Percentiles rank a stretch among this genome's conserved stretches.
Conservation (phyloP, 495 filamentous ascomycete genomes). For the Xylaria telfairii region DNA sequence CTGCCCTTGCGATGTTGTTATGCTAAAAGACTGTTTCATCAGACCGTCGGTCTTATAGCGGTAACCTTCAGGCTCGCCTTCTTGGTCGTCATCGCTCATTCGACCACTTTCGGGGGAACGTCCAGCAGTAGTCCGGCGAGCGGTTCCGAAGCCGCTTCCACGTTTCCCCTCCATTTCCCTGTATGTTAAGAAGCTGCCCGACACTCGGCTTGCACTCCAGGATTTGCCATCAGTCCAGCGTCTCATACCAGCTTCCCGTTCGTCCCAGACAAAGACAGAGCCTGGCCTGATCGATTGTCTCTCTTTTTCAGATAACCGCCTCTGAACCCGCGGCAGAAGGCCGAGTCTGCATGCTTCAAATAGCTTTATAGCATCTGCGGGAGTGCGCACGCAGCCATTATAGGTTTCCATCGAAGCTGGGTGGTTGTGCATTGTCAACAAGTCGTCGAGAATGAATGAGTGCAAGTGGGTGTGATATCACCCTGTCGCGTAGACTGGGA, state of each 20-base stretch:
- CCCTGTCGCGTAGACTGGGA: constrained; percentile 24
- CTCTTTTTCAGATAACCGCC: constrained; percentile 95
- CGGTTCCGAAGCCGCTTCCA: constrained; percentile 57
- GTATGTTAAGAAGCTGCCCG: constrained; percentile 96
- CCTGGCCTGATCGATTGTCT: constrained; percentile 92
- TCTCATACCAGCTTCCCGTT: constrained; percentile 96
- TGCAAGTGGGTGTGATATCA: neutral
- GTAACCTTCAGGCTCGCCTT: constrained; percentile 93
- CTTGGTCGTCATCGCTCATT: constrained; percentile 80
- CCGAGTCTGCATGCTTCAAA: constrained; percentile 96
- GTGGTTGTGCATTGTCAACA: neutral
- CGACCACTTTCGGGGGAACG: constrained; percentile 82
- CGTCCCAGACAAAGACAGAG: constrained; percentile 99
- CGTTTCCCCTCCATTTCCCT: constrained; percentile 99
- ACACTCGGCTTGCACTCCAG: constrained; percentile 97
- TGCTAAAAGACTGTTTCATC: constrained; percentile 99
- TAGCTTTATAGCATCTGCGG: constrained; percentile 92
- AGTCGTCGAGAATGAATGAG: neutral
- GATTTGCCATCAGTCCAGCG: constrained; percentile 99
- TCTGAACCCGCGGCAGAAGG: constrained; percentile 87
- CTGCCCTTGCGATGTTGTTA: constrained; percentile 86
- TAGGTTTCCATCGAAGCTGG: constrained; percentile 85
- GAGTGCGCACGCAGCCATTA: constrained; percentile 88
- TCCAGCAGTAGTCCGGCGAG: constrained; percentile 54
- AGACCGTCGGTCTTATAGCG: constrained; percentile 95